Conservation (phyloP, 495 filamentous ascomycete genomes). For the Aspergillus incahuasiensis region DNA sequence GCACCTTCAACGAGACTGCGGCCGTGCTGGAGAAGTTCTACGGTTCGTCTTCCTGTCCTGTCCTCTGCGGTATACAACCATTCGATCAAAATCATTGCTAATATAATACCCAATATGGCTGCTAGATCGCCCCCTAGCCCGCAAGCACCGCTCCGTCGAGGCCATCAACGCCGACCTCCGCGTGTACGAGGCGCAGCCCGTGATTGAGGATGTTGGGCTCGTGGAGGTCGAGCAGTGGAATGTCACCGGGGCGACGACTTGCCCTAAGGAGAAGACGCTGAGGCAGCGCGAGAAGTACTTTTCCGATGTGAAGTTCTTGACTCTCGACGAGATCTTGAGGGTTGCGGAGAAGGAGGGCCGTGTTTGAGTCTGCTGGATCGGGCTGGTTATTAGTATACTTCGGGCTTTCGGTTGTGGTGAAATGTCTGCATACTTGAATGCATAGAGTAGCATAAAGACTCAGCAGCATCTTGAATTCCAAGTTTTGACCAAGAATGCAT, state of each 20-base stretch:
- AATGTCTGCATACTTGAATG: no score
- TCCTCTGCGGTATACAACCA: no score
- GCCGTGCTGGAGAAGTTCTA: slow-evolving; percentile 4
- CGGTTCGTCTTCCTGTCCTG: not conserved
- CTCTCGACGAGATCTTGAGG: slow-evolving; percentile 5
- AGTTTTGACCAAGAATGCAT: no score
- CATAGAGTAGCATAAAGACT: no score
- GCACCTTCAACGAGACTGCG: slow-evolving; percentile 3
- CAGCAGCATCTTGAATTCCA: no score
- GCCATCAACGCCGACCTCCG: not conserved
- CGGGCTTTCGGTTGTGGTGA: no score
- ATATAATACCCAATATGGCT: no score
- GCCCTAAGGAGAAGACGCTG: slow-evolving; percentile 8
- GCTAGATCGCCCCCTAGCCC: slow-evolving; percentile 1
- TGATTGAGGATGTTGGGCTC: not conserved
- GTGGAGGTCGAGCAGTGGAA: slow-evolving; percentile 6
- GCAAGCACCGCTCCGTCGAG: not conserved
- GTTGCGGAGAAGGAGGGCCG: not conserved
- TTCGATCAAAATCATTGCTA: no score
- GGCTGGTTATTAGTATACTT: no score
- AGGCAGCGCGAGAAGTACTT: slow-evolving; percentile 11
- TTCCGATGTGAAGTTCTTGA: slow-evolving; percentile 1
- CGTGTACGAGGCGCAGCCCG: not conserved
- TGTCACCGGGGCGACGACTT: slow-evolving; percentile 3
- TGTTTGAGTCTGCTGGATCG: not conserved